Conservation (phyloP, 768 basidiomycete species). For the Lyophyllum shimeji region DNA sequence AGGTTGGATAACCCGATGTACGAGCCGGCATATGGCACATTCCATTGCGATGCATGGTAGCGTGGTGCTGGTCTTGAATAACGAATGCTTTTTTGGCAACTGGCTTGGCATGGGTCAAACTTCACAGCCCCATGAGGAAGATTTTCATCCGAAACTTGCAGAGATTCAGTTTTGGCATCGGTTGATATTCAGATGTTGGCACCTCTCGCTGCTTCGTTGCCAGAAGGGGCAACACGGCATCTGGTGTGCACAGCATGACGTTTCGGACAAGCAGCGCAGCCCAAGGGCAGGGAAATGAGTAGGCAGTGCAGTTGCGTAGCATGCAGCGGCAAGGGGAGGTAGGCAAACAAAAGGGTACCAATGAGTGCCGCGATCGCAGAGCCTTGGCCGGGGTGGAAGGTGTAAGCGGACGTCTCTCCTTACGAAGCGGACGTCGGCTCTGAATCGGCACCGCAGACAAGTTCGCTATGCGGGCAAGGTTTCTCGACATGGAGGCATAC, state of each 20-base stretch:
- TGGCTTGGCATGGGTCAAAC: neutral
- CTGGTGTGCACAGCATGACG: slow-evolving; percentile 27
- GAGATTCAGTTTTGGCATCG: slow-evolving; percentile 64
- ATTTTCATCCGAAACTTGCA: slow-evolving; percentile 44
- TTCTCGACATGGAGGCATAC: slow-evolving; percentile 62
- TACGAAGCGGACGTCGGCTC: too few species aligned
- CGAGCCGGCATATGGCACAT: neutral
- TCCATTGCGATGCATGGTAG: neutral
- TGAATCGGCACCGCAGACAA: slow-evolving; percentile 69
- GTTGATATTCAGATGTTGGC: slow-evolving; percentile 68
- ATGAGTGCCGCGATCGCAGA: slow-evolving; percentile 70
- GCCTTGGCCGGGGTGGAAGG: slow-evolving; percentile 60
- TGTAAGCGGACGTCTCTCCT: slow-evolving; percentile 65
- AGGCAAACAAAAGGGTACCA: slow-evolving; percentile 15
- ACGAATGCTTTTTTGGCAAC: too few species aligned
- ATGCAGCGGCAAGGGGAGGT: too few species aligned
- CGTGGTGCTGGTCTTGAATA: too few species aligned
- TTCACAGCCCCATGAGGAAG: neutral
- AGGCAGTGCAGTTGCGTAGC: too few species aligned
- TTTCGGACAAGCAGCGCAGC: neutral
- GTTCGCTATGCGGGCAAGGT: slow-evolving; percentile 54
- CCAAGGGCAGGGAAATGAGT: neutral
- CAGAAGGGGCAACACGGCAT: slow-evolving; percentile 61
- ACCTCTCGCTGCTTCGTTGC: slow-evolving; percentile 65
- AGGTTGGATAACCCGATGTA: neutral